These are phyloP conservation scores for Anethum foeniculum DNA, from an alignment of 140 eudicot genomes.

Conservation along the genomic window DNA sequence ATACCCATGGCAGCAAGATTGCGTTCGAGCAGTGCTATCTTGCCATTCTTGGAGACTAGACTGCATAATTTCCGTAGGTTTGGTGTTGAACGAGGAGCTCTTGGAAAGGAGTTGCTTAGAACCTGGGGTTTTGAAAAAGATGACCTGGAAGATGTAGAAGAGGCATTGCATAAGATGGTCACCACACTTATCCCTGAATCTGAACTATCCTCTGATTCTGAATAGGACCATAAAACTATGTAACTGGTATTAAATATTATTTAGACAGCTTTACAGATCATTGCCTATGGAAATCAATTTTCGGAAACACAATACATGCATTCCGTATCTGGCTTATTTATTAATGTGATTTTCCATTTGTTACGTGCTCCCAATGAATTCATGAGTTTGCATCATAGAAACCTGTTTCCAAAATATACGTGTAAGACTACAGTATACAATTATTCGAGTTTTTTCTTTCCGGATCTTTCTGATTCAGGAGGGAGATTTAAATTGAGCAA, in stretches of 20 bases:
- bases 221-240: slow-evolving; percentile 18
- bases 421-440: neutral
- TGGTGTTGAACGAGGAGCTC: slow-evolving; percentile 69
- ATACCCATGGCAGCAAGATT: slow-evolving; percentile 86
- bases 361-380: neutral
- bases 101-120: slow-evolving; percentile 48
- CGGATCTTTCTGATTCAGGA: neutral
- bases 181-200: slow-evolving; percentile 38
- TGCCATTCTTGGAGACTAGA: slow-evolving; percentile 67
- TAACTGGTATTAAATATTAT: neutral
- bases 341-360: neutral
- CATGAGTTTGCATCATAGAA: neutral
- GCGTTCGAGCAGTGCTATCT: slow-evolving; percentile 68
- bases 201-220: slow-evolving; percentile 59
- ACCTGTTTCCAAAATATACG: neutral
- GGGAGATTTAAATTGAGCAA: neutral
- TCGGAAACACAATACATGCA: neutral
- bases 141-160: slow-evolving; percentile 78
- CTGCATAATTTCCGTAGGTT: slow-evolving; percentile 55
- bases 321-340: neutral
- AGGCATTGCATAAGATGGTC: slow-evolving; percentile 58
- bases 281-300: neutral
- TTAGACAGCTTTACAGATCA: neutral
- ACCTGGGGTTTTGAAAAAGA: slow-evolving; percentile 90
- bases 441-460: neutral